Evolutionary conservation across 805 yeast species (phyloP), one percentile per base, ranked within the genome.

Genomic region (Pichia cabralensis): DNA sequence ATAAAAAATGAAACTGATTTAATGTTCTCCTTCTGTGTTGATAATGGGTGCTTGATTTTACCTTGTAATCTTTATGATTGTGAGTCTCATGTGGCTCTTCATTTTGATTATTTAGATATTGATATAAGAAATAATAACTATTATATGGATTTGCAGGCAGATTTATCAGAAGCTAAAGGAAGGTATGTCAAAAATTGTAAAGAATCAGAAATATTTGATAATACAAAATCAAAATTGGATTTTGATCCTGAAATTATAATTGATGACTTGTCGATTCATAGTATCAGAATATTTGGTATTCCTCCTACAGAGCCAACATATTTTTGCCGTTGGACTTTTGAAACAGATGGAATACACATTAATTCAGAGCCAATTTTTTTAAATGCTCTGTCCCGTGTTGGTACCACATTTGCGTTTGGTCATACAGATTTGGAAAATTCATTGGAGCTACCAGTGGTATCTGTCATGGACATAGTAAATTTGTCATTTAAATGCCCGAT

Each of bases 221-320:
- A 37, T 48, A 65, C 56, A 1, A 35, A 39, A 14, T 30, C 38
- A 1, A 42, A 37, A 1, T 35, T 40, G 1, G 33, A 30, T 2
- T 49, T 48, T 25, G 34, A 42, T 5, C 65, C 76, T 1, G 74
- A 74, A 28, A 45, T 82, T 21, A 44, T 52, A 4, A 64, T 82
- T 31, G 80, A 79, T 48, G 76, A 79, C 1, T 50, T 80, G 10
- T 49, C 67, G 3, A 64, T 84, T 17, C 94, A 83, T 54, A 94
- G 95, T 1, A 95, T 89, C 54, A 66, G 97, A 48, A 76, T 88
- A 77, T 85, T 85, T 61, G 98, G 98, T 0, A 52, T 85, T 3
- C 95, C 95, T 0, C 96, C 96, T 0, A 62, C 66, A 7, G 94
- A 84, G 50, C 85, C 89, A 1, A 84, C 96, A 0, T 92, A 83